phyloP scores from a whole-genome alignment of 345 rosid genomes.

The Gossypium bickii region DNA sequence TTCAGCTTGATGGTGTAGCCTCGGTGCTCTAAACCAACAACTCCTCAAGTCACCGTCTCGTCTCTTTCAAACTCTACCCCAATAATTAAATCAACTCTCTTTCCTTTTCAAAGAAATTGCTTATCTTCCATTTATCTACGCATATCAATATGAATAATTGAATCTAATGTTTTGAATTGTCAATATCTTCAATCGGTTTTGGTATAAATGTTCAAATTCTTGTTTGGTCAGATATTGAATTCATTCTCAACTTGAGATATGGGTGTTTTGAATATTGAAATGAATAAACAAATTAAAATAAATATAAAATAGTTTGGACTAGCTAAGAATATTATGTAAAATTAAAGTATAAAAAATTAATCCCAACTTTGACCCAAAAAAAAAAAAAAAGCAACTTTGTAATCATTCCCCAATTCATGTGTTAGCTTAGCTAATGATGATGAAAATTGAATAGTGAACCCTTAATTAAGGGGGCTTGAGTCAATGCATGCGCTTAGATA shows the following conservation, averaged over 20 bases:
- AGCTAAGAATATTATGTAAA: too few relatives aligned
- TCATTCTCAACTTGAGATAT: background rate
- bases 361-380: too few relatives aligned
- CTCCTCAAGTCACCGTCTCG: conserved; percentile 10
- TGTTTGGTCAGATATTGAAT: conserved; percentile 1
- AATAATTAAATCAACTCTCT: background rate
- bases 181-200: background rate
- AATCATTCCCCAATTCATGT: conserved; percentile 1
- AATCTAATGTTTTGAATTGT: background rate
- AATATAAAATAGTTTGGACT: too few relatives aligned
- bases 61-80: conserved; percentile 17
- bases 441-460: background rate
- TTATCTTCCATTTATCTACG: background rate
- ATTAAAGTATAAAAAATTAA: too few relatives aligned
- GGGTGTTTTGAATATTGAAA: background rate
- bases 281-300: background rate
- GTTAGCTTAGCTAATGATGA: background rate
- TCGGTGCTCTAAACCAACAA: conserved; percentile 13
- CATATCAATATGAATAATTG: background rate
- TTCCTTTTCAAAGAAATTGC: background rate
- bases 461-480: background rate
- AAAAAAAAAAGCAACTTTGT: background rate
- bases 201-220: background rate
- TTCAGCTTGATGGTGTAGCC: background rate
- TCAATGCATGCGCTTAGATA: conserved; percentile 5